A percentile compares a stretch with the other conserved stretches of the same genome.
Conservation (phyloP, 2,329 filamentous ascomycete genomes). For the Ilyonectria destructans region DNA sequence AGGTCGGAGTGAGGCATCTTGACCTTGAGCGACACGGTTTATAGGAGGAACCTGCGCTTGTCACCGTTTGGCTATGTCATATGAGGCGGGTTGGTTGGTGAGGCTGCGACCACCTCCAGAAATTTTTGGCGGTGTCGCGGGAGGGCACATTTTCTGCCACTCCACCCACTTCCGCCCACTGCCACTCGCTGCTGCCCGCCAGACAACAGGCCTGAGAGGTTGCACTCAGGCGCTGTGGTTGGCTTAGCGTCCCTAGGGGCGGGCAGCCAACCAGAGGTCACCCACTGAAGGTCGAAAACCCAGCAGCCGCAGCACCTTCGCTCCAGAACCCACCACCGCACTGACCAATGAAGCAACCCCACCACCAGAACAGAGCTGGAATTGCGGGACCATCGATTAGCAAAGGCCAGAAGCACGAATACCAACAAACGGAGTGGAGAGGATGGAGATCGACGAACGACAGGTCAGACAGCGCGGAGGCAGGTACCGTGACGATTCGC, state of each 20-base stretch:
- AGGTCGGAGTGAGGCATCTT: conserved; percentile 73
- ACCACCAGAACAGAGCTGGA: not conserved
- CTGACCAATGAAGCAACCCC: not conserved
- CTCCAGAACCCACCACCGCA: not conserved
- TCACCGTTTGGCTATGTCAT: conserved; percentile 38
- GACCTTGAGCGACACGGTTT: conserved; percentile 33
- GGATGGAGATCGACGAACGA: conserved; percentile 1
- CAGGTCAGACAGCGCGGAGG: not conserved
- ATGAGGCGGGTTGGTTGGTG: conserved; percentile 38
- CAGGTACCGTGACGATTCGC: not conserved
- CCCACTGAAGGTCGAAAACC: not conserved
- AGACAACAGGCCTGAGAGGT: not conserved
- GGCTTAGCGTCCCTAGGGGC: not conserved
- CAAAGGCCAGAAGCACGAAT: not conserved
- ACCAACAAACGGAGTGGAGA: not conserved
- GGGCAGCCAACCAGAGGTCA: conserved; percentile 2
- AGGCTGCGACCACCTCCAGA: conserved; percentile 45
- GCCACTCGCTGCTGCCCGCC: not conserved
- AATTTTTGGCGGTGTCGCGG: conserved; percentile 52
- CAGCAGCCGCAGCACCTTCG: not conserved
- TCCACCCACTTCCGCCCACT: conserved; percentile 25
- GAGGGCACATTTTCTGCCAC: conserved; percentile 45
- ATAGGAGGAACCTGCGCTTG: conserved; percentile 19
- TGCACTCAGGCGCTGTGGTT: conserved; percentile 3
- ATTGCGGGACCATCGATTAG: not conserved